Evolutionary conservation across 1,284 basidiomycete genomes (phyloP).

Genomic region (Ganoderma leucocontextum): DNA sequence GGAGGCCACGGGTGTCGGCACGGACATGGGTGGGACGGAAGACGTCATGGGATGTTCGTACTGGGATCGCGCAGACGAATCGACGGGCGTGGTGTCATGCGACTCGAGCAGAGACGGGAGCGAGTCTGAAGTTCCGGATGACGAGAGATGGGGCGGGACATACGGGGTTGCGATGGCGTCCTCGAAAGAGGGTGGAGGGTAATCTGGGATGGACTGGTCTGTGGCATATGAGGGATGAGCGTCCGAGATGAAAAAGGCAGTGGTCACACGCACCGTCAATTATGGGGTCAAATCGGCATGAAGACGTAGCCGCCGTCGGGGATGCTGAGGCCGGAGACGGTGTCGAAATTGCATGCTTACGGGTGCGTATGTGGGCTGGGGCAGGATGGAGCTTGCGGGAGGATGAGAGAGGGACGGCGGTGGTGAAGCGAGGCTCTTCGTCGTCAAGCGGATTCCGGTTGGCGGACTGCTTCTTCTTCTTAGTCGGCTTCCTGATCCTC

Average conservation of each 20-base stretch:
- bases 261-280: constrained; percentile 31
- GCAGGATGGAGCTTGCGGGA: constrained; percentile 39
- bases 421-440: constrained; percentile 48
- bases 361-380: constrained; percentile 37
- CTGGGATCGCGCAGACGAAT: constrained; percentile 10
- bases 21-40: constrained; percentile 11
- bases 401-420: constrained; percentile 40
- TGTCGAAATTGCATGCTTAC: constrained; percentile 34
- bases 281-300: constrained; percentile 20
- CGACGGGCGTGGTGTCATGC: constrained; percentile 14
- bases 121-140: constrained; percentile 16
- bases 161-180: constrained; percentile 53
- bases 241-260: not conserved
- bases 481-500: constrained; percentile 56
- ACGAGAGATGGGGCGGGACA: constrained; percentile 28
- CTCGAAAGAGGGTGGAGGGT: constrained; percentile 66
- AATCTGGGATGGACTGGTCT: constrained; percentile 55
- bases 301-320: constrained; percentile 5
- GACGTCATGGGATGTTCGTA: constrained; percentile 15
- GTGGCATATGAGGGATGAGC: not conserved
- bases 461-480: constrained; percentile 31
- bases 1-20: constrained; percentile 3
- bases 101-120: constrained; percentile 21
- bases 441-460: constrained; percentile 17
- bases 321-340: constrained; percentile 25